These are phyloP conservation scores for Coemansia brasiliensis DNA, from an alignment of 192 early-diverging fungal genomes.

Conservation along the genomic window DNA sequence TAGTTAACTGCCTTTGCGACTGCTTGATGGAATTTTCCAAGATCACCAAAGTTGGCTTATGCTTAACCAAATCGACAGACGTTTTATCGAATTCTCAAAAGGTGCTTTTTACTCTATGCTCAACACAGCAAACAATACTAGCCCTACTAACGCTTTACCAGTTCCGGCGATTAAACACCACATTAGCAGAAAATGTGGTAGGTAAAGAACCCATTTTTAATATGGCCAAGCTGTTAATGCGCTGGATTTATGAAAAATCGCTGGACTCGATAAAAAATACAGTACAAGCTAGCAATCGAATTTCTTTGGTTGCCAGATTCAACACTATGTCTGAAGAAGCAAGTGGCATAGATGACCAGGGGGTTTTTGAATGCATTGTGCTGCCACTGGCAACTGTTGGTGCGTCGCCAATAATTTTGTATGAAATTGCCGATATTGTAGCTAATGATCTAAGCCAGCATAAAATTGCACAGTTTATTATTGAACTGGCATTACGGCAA, in stretches of 20 bases:
- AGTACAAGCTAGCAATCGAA: conserved; percentile 13
- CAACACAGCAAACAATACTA: conserved; percentile 17
- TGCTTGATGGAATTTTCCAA: conserved; percentile 18
- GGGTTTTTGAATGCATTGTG: conserved; percentile 19
- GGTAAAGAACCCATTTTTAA: not conserved
- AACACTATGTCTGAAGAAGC: conserved; percentile 10
- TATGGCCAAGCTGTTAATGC: conserved; percentile 11
- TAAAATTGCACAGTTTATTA: conserved; percentile 18
- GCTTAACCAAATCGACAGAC: no score
- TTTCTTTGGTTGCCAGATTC: conserved; percentile 28
- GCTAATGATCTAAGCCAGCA: conserved; percentile 13
- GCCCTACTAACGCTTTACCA: conserved; percentile 31
- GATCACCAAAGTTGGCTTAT: not conserved
- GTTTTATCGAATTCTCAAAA: not conserved
- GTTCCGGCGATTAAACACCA: not conserved
- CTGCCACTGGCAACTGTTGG: conserved; percentile 41
- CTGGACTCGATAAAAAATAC: not conserved
- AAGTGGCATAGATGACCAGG: not conserved
- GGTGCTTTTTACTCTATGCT: conserved; percentile 6
- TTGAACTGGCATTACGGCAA: conserved; percentile 14
- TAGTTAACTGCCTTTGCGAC: conserved; percentile 10
- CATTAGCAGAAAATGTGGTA: not conserved
- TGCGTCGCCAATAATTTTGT: conserved; percentile 24
- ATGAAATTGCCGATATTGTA: conserved; percentile 22
- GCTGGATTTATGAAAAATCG: conserved; percentile 11